phyloP scores from a whole-genome alignment of 1,284 basidiomycete species.

The Melampsora americana region DNA sequence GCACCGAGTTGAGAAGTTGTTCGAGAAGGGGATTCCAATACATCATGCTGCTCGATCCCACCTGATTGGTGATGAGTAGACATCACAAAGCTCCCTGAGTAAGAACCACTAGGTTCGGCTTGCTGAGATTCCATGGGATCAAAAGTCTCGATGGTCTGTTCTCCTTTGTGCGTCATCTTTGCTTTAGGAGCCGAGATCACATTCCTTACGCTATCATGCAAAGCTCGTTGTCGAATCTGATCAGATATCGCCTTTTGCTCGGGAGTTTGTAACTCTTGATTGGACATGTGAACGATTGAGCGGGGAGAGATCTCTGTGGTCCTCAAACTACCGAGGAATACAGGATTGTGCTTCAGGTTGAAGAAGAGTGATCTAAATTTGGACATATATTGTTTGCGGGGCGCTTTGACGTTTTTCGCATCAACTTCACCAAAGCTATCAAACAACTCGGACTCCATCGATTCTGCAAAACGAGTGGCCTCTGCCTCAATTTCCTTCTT shows the following conservation, averaged over 20 bases:
- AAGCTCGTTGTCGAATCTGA: conserved; percentile 70
- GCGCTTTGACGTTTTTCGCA: conserved; percentile 28
- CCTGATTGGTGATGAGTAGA: neutral
- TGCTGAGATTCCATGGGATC: conserved; percentile 42
- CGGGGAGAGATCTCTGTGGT: conserved; percentile 24
- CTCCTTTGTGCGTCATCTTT: conserved; percentile 82
- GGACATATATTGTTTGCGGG: conserved; percentile 38
- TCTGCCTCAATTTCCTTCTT: neutral
- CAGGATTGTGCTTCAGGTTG: conserved; percentile 36
- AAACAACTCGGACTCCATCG: conserved; percentile 36
- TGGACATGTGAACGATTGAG: conserved; percentile 69
- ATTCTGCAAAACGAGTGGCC: conserved; percentile 32
- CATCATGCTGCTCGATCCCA: neutral
- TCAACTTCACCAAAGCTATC: conserved; percentile 41
- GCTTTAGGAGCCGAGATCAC: conserved; percentile 69
- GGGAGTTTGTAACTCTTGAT: conserved; percentile 77
- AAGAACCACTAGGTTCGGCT: neutral
- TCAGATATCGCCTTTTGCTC: conserved; percentile 74
- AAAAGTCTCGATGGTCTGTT: conserved; percentile 76
- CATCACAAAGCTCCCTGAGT: neutral
- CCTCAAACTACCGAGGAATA: conserved; percentile 32
- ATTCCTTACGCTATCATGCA: conserved; percentile 75
- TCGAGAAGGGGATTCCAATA: conserved; percentile 4
- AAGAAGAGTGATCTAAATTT: conserved; percentile 40
- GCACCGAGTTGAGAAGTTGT: neutral